A percentile compares a stretch with the other conserved stretches of the same genome.
phyloP scores from a whole-genome alignment of 805 yeast genomes.

The Yamadazyma nakazawae region DNA sequence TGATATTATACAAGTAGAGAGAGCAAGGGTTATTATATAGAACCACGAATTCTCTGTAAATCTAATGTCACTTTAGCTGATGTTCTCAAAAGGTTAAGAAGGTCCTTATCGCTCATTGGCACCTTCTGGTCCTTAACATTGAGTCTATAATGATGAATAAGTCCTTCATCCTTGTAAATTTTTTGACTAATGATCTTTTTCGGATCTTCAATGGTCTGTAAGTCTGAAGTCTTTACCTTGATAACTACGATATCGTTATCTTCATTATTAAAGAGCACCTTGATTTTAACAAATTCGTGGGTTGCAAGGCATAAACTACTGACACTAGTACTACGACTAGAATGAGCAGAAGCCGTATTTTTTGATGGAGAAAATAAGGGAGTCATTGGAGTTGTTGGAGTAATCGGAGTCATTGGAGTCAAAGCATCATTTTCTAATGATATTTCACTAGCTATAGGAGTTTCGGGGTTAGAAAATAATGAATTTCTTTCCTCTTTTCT shows the following conservation, averaged over 20 bases:
- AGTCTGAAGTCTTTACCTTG: conserved; percentile 20
- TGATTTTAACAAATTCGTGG: conserved; percentile 21
- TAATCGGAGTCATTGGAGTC: conserved; percentile 9
- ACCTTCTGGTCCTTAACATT: conserved; percentile 1
- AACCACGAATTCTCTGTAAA: conserved; percentile 20
- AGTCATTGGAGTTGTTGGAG: conserved; percentile 10
- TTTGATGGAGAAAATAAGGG: conserved; percentile 1
- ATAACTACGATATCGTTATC: conserved; percentile 30
- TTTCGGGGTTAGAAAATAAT: conserved; percentile 10
- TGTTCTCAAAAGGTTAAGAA: conserved; percentile 17
- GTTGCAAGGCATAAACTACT: not conserved
- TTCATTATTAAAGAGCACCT: conserved; percentile 22
- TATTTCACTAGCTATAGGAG: not conserved
- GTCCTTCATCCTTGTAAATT: conserved; percentile 28
- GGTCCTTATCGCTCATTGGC: conserved; percentile 12
- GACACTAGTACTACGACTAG: conserved; percentile 1
- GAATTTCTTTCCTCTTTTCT: conserved; percentile 4
- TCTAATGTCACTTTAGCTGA: conserved; percentile 23
- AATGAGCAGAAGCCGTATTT: not conserved
- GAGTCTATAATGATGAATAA: conserved; percentile 26
- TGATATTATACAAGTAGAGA: not conserved
- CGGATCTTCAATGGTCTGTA: conserved; percentile 23
- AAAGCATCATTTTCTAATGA: not conserved
- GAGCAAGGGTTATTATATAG: conserved; percentile 1
- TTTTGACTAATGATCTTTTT: conserved; percentile 27